Conservation (phyloP, 106 monocot genomes). For the Gastrodia elata region DNA sequence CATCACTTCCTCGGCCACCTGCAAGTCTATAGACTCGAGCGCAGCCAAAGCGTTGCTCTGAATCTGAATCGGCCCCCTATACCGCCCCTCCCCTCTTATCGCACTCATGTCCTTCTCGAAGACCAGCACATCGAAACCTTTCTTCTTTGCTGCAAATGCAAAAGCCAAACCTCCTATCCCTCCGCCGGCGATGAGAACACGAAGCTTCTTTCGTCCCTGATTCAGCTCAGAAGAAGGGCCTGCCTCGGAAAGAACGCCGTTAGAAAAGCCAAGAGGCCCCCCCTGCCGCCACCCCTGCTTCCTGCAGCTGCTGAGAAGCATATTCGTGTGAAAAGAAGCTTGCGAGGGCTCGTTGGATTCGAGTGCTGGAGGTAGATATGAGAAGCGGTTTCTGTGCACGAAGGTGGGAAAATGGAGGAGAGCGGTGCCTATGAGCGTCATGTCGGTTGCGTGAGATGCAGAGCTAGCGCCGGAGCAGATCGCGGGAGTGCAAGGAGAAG, state of each 20-base stretch:
- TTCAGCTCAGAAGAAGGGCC: neutral
- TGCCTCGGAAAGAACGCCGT: neutral
- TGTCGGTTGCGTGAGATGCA: neutral
- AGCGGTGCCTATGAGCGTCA: slow-evolving; percentile 7
- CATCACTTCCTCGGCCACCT: slow-evolving; percentile 63
- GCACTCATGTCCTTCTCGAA: slow-evolving; percentile 71
- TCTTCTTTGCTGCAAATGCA: slow-evolving; percentile 56
- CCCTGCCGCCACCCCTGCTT: neutral
- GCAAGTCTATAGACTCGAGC: slow-evolving; percentile 51
- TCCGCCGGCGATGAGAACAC: slow-evolving; percentile 50
- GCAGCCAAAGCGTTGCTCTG: slow-evolving; percentile 71
- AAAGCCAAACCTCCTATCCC: slow-evolving; percentile 69
- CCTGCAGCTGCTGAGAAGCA: neutral
- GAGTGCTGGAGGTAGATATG: neutral
- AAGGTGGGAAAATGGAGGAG: neutral
- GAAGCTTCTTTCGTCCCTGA: slow-evolving; percentile 10
- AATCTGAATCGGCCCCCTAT: slow-evolving; percentile 70
- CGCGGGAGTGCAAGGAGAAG: too few species aligned
- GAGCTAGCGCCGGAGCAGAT: too few species aligned
- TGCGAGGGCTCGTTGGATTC: neutral
- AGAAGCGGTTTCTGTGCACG: neutral
- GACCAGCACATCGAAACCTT: slow-evolving; percentile 64
- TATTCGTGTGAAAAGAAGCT: neutral
- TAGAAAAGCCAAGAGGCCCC: neutral
- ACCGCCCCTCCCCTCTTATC: slow-evolving; percentile 65